phyloP scores from a whole-genome alignment of 129 eudicot species.

The Cynara cardunculus region DNA sequence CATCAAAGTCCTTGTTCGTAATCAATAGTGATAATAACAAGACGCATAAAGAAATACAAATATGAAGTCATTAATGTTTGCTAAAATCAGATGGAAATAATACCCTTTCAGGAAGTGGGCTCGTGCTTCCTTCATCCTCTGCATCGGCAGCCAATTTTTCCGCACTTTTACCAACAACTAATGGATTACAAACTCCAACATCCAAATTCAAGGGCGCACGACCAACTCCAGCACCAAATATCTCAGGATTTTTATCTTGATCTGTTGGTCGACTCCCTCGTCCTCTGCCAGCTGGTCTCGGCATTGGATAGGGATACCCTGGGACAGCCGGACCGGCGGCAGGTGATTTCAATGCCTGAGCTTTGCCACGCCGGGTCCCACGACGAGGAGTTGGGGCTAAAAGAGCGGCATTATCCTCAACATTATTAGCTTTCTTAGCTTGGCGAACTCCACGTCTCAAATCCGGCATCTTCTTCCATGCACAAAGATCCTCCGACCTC shows the following conservation, averaged over 20 bases:
- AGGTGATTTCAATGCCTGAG: conserved; percentile 31
- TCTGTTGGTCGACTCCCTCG: conserved; percentile 33
- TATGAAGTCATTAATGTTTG: background rate
- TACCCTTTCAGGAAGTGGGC: conserved; percentile 58
- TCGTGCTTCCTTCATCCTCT: conserved; percentile 55
- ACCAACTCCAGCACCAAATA: conserved; percentile 30
- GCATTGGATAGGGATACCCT: conserved; percentile 38
- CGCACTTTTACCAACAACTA: conserved; percentile 36
- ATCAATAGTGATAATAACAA: background rate
- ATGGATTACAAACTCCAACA: conserved; percentile 30
- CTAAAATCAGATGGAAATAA: background rate
- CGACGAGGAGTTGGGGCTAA: conserved; percentile 46
- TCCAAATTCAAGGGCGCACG: conserved; percentile 31
- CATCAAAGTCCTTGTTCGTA: background rate
- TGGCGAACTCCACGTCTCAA: conserved; percentile 68
- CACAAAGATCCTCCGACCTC: conserved; percentile 32
- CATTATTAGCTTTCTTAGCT: conserved; percentile 41
- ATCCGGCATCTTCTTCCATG: conserved; percentile 71
- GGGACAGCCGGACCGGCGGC: conserved; percentile 27
- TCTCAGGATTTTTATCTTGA: conserved; percentile 36
- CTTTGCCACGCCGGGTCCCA: conserved; percentile 48
- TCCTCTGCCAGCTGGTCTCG: conserved; percentile 58
- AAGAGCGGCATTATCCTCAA: conserved; percentile 34
- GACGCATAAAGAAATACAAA: background rate
- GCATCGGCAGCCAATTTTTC: conserved; percentile 37